Evolutionary conservation across 129 eudicot species (phyloP).

Genomic region (Mikania micrantha): DNA sequence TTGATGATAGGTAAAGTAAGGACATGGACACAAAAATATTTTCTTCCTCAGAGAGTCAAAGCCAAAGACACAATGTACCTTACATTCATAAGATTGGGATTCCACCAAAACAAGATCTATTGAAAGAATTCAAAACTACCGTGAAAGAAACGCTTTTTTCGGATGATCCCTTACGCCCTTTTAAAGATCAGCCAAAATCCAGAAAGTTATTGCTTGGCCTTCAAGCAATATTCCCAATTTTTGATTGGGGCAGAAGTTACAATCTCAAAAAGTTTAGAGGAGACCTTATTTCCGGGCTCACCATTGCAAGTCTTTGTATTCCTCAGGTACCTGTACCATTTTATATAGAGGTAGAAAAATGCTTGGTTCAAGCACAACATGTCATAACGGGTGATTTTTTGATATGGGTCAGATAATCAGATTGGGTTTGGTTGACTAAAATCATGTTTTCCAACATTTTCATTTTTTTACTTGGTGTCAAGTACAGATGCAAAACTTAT

Average conservation of each 20-base stretch:
- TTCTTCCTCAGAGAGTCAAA: conserved; percentile 30
- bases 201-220: conserved; percentile 51
- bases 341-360: neutral
- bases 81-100: conserved; percentile 68
- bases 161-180: conserved; percentile 77
- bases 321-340: conserved; percentile 54
- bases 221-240: conserved; percentile 81
- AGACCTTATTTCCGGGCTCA: conserved; percentile 77
- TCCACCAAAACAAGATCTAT: conserved; percentile 67
- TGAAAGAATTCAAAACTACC: conserved; percentile 45
- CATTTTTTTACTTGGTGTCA: neutral
- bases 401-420: neutral
- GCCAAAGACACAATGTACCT: conserved; percentile 24
- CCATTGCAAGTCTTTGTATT: conserved; percentile 82
- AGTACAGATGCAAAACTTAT: neutral
- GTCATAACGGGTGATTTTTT: neutral
- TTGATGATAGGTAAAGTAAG: conserved; percentile 29
- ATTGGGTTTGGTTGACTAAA: neutral
- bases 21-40: conserved; percentile 30
- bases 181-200: conserved; percentile 64
- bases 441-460: neutral
- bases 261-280: conserved; percentile 62
- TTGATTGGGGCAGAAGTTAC: conserved; percentile 70
- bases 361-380: neutral
- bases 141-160: conserved; percentile 74